Evolutionary conservation across 2,329 filamentous ascomycete genomes (phyloP).

Genomic region (Fusarium neocosmosporiellum): DNA sequence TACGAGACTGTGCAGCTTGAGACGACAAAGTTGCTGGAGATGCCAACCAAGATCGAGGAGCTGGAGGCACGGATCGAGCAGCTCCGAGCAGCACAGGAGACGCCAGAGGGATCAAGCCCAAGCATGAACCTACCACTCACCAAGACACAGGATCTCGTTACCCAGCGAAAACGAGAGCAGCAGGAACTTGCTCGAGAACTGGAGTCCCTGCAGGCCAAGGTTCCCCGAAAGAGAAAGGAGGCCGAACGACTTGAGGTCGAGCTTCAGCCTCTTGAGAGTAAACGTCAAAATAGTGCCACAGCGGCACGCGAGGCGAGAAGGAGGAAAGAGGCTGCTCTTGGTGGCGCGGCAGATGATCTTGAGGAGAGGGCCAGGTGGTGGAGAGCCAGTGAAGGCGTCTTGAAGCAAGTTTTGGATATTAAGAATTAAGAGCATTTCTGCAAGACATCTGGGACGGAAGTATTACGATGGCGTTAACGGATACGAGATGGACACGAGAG

Average conservation of each 20-base stretch:
- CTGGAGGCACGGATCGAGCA: constrained; percentile 61
- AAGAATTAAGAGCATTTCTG: constrained; percentile 48
- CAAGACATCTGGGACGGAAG: not conserved
- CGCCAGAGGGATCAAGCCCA: constrained; percentile 48
- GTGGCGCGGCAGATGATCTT: constrained; percentile 76
- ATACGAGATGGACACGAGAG: not conserved
- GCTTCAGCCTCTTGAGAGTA: constrained; percentile 74
- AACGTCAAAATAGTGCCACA: constrained; percentile 71
- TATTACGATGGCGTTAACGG: constrained; percentile 26
- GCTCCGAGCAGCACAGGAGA: constrained; percentile 56
- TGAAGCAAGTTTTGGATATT: constrained; percentile 73
- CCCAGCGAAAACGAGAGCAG: constrained; percentile 61
- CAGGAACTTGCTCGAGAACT: constrained; percentile 72
- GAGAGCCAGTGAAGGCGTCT: constrained; percentile 71
- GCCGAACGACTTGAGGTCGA: constrained; percentile 75
- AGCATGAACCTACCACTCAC: constrained; percentile 67
- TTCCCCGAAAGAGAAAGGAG: constrained; percentile 74
- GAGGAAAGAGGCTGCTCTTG: constrained; percentile 73
- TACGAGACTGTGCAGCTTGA: constrained; percentile 64
- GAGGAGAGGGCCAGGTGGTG: constrained; percentile 83
- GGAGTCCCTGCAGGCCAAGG: constrained; percentile 69
- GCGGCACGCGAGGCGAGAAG: constrained; percentile 78
- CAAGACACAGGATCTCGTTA: constrained; percentile 66
- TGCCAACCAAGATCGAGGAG: constrained; percentile 61
- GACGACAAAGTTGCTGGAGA: constrained; percentile 59